Evolutionary conservation across 805 yeast species (phyloP), one percentile per base, ranked within the genome.

Genomic region (Pichia cephalocereana): DNA sequence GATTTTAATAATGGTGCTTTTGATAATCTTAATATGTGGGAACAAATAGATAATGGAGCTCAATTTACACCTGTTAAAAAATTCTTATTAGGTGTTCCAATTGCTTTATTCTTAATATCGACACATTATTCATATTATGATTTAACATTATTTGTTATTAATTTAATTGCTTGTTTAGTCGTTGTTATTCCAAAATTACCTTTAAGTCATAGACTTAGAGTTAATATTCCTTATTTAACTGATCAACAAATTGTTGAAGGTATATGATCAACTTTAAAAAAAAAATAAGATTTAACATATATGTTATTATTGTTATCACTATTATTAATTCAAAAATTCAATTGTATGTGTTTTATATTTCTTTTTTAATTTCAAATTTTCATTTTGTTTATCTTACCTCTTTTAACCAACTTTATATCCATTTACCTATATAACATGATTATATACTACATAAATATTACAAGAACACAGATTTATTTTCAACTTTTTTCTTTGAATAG

Each of bases 11-110:
- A 86, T 39, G 99, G 99, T 40, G 98, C 97, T 0, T 93, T 85
- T 67, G 99, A 91, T 63, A 83, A 87, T 60, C 74, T 91, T 56
- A 93, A 96, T 23, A 88, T 91, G 97, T 91, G 99, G 99, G 99
- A 91, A 67, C 99, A 91, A 67, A 83, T 84, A 50, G 71, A 67
- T 53, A 66, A 90, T 59, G 99, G 98, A 50, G 97, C 89, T 62
- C 95, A 89, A 66, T 91, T 90, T 65, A 93, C 99, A 0, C 99
- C 99, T 12, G 82, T 96, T 38, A 90, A 93, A 72, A 91, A 91
- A 67, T 91, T 89, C 62, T 71, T 91, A 55, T 77, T 91, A 70
- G 81, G 86, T 44, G 96, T 93, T n/a, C 99, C 99, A 28, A 86
- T 93, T 54, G 82, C 80, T 8, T 72, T 93, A 59, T 91, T 91